Conservation (phyloP, 192 early-diverging fungal species). For the Helicostylum pulchrum region DNA sequence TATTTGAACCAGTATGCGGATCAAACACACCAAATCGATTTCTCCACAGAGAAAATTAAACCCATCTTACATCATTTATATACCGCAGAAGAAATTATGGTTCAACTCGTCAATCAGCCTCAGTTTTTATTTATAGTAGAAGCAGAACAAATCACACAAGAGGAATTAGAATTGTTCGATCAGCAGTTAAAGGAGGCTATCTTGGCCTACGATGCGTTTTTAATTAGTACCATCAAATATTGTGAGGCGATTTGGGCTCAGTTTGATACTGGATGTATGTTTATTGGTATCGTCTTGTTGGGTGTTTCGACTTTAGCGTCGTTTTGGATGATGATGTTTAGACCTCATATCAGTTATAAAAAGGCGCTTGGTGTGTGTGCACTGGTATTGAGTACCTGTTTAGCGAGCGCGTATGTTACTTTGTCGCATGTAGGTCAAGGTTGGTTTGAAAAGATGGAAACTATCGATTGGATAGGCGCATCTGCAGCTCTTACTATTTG, state of each 20-base stretch:
- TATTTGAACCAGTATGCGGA: conserved; percentile 61
- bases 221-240: conserved; percentile 60
- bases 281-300: conserved; percentile 64
- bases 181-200: conserved; percentile 11
- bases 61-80: conserved; percentile 34
- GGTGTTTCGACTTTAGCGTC: background rate
- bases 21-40: conserved; percentile 50
- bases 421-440: background rate
- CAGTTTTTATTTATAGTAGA: background rate
- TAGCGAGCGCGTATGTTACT: background rate
- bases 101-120: background rate
- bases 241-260: conserved; percentile 89
- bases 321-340: background rate
- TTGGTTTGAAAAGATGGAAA: conserved; percentile 34
- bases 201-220: conserved; percentile 39
- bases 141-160: background rate
- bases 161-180: background rate
- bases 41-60: conserved; percentile 42
- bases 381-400: background rate
- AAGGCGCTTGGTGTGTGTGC: background rate
- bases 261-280: conserved; percentile 80
- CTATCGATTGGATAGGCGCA: conserved; percentile 14
- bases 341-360: background rate
- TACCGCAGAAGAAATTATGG: conserved; percentile 16
- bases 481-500: background rate